phyloP scores from a whole-genome alignment of 2,329 filamentous ascomycete genomes.

The Pezicula neosporulosa region DNA sequence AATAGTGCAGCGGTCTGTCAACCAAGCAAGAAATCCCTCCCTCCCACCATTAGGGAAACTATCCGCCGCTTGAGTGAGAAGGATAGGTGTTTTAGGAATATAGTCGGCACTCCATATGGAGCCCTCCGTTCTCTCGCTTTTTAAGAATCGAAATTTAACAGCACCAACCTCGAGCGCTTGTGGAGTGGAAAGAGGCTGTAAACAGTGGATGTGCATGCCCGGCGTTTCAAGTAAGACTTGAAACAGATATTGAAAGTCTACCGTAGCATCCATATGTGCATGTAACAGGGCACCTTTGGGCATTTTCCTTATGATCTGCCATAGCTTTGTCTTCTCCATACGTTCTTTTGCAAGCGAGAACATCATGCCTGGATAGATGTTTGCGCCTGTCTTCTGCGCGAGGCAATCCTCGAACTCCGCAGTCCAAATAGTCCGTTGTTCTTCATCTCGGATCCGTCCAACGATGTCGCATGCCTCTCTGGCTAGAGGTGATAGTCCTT shows the following conservation, averaged over 20 bases:
- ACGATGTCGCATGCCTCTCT: slow-evolving; percentile 77
- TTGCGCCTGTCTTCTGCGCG: slow-evolving; percentile 57
- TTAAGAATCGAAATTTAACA: slow-evolving; percentile 61
- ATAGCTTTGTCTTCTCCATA: slow-evolving; percentile 82
- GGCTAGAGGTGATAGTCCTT: slow-evolving; percentile 75
- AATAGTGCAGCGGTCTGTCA: slow-evolving; percentile 70
- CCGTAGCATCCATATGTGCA: slow-evolving; percentile 88
- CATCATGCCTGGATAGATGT: slow-evolving; percentile 88
- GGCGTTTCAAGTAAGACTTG: slow-evolving; percentile 66
- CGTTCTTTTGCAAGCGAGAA: slow-evolving; percentile 81
- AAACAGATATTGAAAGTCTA: slow-evolving; percentile 79
- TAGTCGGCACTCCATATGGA: slow-evolving; percentile 69
- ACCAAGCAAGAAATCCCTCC: slow-evolving; percentile 71
- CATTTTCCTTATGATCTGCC: slow-evolving; percentile 80
- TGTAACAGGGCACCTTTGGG: slow-evolving; percentile 86
- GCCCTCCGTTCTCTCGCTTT: slow-evolving; percentile 35
- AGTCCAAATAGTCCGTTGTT: slow-evolving; percentile 75
- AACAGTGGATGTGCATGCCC: slow-evolving; percentile 68
- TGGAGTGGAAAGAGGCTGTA: slow-evolving; percentile 50
- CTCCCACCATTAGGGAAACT: slow-evolving; percentile 71
- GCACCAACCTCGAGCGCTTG: slow-evolving; percentile 49
- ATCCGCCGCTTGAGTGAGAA: slow-evolving; percentile 58
- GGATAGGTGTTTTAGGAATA: slow-evolving; percentile 31
- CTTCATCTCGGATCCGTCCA: slow-evolving; percentile 71
- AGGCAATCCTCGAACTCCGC: slow-evolving; percentile 67